Base-by-base conservation (phyloP, 139 green algal genomes). In the Haematococcus lacustris region DNA sequence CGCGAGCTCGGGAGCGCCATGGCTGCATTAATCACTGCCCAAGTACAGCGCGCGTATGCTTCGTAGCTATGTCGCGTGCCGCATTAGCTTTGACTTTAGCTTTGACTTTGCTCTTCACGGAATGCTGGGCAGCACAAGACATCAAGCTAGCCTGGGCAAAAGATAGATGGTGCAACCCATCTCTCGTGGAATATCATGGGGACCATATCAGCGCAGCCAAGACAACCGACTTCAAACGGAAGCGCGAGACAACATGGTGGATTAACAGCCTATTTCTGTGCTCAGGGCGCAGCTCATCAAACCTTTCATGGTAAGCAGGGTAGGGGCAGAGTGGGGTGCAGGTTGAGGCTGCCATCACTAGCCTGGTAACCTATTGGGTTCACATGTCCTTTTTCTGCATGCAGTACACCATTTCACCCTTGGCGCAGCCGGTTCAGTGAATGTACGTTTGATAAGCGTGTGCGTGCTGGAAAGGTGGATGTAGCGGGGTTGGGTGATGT, bases 201-300 rank as follows among this genome's bases (percentile, higher is more conserved):
- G 13, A 69, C 38, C 61, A 33, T 65, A 40, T 83, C 34, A 38
- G 59, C 25, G 37, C 63, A 51, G 63, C 37, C 35, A 69, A 51
- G 37, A 21, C 9, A 23, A 35, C 53, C 1, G 73, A 73, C 3
- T 43, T 79, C 26, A 83, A 83, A n/a, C 43, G 39, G 1, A 83
- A 73, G 0, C 64, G 33, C 2, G 70, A 77, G 28, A 39, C 28
- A 1, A 64, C 60, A 25, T 78, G 73, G 33, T 83, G 78, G 78
- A 59, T 78, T 25, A 83, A 83, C 74, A 65, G 68, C 66, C 40
- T 83, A 1, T 74, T 73, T 38, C 57, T 83, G 13, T 83, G 78
- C 60, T n/a, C n/a, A n/a, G n/a, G n/a, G n/a, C n/a, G n/a, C n/a
- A n/a, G n/a, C n/a, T n/a, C n/a, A n/a, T n/a, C n/a, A n/a, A n/a